Evolutionary conservation across 768 basidiomycete genomes (phyloP).

Genomic region (Termitomyces sp.): DNA sequence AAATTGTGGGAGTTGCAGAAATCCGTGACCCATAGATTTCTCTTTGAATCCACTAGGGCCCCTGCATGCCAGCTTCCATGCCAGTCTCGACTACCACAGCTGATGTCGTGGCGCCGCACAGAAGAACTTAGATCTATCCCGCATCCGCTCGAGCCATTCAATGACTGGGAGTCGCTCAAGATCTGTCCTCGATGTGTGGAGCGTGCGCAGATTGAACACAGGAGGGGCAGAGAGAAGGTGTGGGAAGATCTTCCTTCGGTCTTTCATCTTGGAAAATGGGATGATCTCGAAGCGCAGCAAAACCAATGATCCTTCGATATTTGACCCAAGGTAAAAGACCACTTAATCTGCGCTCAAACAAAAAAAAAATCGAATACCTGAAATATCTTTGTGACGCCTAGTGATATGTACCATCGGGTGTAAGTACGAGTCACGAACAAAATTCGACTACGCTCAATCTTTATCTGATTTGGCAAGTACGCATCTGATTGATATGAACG

Average conservation of each 20-base stretch:
- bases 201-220: slow-evolving; percentile 22
- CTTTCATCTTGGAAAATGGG: slow-evolving; percentile 33
- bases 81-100: slow-evolving; percentile 18
- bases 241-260: slow-evolving; percentile 30
- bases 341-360: too few species aligned
- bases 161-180: slow-evolving; percentile 24
- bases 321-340: not conserved
- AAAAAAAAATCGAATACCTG: too few species aligned
- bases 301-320: slow-evolving; percentile 16
- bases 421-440: too few species aligned
- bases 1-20: slow-evolving; percentile 33
- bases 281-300: slow-evolving; percentile 29
- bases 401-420: too few species aligned
- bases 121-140: slow-evolving; percentile 29
- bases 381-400: too few species aligned
- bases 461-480: too few species aligned
- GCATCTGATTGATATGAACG: too few species aligned
- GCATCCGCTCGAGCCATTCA: slow-evolving; percentile 32
- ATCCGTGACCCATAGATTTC: slow-evolving; percentile 26
- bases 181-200: slow-evolving; percentile 27
- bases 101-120: slow-evolving; percentile 23
- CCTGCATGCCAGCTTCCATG: slow-evolving; percentile 23
- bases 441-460: too few species aligned
- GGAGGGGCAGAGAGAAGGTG: slow-evolving; percentile 27
- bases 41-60: slow-evolving; percentile 27